A percentile compares a stretch with the other conserved stretches of the same genome.
Evolutionary conservation across 2,329 filamentous ascomycete genomes (phyloP).

Genomic region (Epichloe glyceriae): DNA sequence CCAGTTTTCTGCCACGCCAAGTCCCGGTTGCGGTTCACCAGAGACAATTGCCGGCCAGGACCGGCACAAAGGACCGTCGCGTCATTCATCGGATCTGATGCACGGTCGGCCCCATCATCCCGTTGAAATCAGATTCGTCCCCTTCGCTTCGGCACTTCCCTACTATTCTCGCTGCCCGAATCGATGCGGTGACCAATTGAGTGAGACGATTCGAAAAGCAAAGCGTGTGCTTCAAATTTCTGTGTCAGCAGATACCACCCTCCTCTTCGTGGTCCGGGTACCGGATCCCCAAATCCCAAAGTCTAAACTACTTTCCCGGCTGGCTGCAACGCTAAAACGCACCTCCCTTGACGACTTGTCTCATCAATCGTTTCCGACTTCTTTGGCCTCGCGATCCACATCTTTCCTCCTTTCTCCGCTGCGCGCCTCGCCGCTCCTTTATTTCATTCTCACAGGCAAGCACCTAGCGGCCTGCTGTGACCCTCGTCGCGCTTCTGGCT

Average conservation of each 20-base stretch:
- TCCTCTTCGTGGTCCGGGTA: background rate
- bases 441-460: background rate
- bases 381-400: background rate
- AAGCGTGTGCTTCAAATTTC: background rate
- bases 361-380: background rate
- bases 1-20: background rate
- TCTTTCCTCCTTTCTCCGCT: background rate
- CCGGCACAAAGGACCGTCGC: background rate
- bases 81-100: background rate
- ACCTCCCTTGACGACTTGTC: background rate
- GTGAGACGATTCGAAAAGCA: too few species aligned
- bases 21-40: background rate
- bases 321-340: background rate
- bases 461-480: background rate
- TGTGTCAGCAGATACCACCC: background rate
- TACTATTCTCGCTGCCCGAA: too few species aligned
- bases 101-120: background rate
- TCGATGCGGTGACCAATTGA: too few species aligned
- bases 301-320: background rate
- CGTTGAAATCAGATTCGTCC: background rate
- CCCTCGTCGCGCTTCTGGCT: background rate
- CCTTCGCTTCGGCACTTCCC: too few species aligned
- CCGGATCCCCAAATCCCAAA: background rate
- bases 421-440: slow-evolving; percentile 3
- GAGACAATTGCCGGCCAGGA: background rate